A percentile compares a stretch with the other conserved stretches of the same genome.
Evolutionary conservation across 257 asterid genomes (phyloP).

Genomic region (Solanum lycopersicoides): DNA sequence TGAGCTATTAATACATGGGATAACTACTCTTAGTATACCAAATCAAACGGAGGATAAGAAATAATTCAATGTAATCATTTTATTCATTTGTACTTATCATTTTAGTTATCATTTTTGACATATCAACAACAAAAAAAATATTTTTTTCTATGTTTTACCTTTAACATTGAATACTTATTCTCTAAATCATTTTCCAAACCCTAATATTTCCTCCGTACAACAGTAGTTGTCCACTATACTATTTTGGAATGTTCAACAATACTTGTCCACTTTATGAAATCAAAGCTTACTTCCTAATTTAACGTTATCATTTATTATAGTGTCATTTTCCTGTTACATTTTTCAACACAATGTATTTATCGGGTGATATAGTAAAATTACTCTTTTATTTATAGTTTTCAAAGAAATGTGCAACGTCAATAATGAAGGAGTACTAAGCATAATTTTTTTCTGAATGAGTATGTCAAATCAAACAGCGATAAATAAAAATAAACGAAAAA

Average conservation of each 20-base stretch:
- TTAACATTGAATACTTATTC: too few relatives aligned
- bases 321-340: neutral
- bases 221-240: neutral
- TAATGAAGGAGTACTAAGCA: neutral
- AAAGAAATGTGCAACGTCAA: neutral
- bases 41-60: neutral
- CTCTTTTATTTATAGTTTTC: neutral
- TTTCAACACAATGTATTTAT: too few relatives aligned
- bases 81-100: accelerated
- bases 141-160: neutral
- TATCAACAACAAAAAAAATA: too few relatives aligned
- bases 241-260: too few relatives aligned
- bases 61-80: accelerated
- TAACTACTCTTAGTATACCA: neutral
- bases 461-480: too few relatives aligned
- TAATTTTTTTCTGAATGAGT: too few relatives aligned
- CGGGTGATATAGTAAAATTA: neutral
- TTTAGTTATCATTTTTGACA: too few relatives aligned
- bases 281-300: too few relatives aligned
- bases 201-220: neutral
- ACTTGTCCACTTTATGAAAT: neutral
- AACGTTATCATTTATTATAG: neutral
- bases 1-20: neutral
- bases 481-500: too few relatives aligned
- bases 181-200: neutral